These are phyloP conservation scores for Dendrocalamus sinicus DNA, from an alignment of 176 grass and related monocot genomes.

Conservation along the genomic window DNA sequence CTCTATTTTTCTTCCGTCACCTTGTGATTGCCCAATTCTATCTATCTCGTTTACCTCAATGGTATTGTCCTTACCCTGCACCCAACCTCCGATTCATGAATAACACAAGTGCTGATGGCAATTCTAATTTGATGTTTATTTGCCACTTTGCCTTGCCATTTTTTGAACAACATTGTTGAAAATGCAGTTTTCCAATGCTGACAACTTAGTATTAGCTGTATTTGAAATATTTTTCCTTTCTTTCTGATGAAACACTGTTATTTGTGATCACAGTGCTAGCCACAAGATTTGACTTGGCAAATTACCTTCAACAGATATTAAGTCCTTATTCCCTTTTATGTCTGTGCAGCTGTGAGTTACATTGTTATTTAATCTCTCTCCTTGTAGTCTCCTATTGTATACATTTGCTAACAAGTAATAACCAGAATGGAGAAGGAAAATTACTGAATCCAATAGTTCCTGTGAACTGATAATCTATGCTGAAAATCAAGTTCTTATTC, in stretches of 20 bases:
- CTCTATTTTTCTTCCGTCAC: neutral
- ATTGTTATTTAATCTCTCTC: neutral
- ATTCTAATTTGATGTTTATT: neutral
- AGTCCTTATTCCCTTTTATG: neutral
- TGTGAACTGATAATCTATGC: neutral
- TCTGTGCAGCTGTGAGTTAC: neutral
- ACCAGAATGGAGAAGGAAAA: neutral
- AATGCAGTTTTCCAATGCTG: neutral
- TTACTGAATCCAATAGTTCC: neutral
- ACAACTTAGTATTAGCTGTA: neutral
- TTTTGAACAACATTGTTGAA: neutral
- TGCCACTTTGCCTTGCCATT: neutral
- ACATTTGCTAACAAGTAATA: neutral
- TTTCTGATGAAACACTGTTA: neutral
- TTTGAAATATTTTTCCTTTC: neutral
- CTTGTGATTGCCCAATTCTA: neutral
- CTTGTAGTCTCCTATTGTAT: neutral
- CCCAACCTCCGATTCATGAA: neutral
- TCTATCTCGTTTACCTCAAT: neutral
- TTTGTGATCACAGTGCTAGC: neutral
- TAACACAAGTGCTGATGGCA: neutral
- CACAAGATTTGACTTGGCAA: conserved; percentile 16
- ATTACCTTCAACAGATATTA: neutral
- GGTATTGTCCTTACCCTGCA: neutral
- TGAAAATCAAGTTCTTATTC: neutral